These are phyloP conservation scores for Chrysophaeum taylorii DNA, from an alignment of 352 stramenopile species.

Conservation along the genomic window DNA sequence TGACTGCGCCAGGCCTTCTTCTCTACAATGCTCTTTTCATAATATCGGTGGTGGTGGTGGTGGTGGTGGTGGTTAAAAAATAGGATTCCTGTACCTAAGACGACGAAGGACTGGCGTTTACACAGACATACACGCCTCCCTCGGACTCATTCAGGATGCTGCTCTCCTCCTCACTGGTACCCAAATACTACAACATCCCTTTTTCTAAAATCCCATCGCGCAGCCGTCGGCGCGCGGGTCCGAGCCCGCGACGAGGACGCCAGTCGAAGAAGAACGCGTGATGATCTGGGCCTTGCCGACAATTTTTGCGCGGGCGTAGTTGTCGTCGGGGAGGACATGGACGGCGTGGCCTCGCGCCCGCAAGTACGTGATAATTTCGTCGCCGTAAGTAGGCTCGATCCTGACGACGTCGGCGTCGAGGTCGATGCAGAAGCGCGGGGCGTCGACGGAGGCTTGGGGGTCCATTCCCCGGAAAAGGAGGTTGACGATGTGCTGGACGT, in stretches of 20 bases:
- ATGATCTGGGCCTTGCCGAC: conserved; percentile 75
- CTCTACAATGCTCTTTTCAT: too few species aligned
- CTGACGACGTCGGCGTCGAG: conserved; percentile 52
- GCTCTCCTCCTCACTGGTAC: too few species aligned
- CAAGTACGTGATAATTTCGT: conserved; percentile 56
- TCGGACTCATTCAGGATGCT: too few species aligned
- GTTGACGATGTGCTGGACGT: conserved; percentile 83
- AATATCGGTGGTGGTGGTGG: too few species aligned
- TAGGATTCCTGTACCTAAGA: too few species aligned
- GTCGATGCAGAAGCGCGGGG: conserved; percentile 79
- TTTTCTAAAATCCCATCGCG: conserved; percentile 67
- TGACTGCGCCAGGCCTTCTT: too few species aligned
- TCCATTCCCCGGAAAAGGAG: conserved; percentile 66
- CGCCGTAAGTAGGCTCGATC: conserved; percentile 64
- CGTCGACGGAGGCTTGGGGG: conserved; percentile 77
- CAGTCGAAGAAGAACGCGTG: too few species aligned
- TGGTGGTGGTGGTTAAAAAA: too few species aligned
- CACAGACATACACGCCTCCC: too few species aligned
- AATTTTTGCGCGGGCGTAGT: conserved; percentile 29
- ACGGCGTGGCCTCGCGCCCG: conserved; percentile 62
- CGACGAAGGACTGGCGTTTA: too few species aligned
- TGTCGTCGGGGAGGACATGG: conserved; percentile 23
- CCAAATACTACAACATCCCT: too few species aligned
- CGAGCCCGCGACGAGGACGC: conserved; percentile 82
- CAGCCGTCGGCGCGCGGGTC: conserved; percentile 84